Percentiles rank a stretch among this genome's conserved stretches.
Conservation (phyloP, 805 yeast species). For the Wilhelminamyces savonicus region DNA sequence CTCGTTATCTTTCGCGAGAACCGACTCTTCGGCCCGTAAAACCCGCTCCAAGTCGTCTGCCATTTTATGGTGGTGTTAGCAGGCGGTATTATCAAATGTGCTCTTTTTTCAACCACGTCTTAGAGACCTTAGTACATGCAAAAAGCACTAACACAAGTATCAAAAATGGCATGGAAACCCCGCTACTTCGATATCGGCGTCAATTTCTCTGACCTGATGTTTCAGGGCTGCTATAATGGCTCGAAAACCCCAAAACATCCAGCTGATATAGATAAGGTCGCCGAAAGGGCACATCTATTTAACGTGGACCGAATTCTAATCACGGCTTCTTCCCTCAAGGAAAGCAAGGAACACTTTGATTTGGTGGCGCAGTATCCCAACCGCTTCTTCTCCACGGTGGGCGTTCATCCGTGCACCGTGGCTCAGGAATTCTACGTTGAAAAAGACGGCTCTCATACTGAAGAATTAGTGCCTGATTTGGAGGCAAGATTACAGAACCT, state of each 20-base stretch:
- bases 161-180: no score
- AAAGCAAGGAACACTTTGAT: conserved; percentile 55
- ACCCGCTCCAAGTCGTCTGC: no score
- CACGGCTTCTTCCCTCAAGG: conserved; percentile 75
- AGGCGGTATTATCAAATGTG: no score
- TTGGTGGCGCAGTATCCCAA: conserved; percentile 39
- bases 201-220: conserved; percentile 87
- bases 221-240: conserved; percentile 72
- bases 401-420: conserved; percentile 94
- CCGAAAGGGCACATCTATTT: conserved; percentile 58
- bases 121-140: no score
- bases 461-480: conserved; percentile 30
- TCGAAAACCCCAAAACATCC: conserved; percentile 50
- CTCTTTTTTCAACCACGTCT: no score
- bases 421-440: conserved; percentile 31
- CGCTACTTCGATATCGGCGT: conserved; percentile 47
- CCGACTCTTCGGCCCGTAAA: conserved; percentile 27
- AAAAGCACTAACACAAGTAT: no score
- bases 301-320: conserved; percentile 68
- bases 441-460: conserved; percentile 14
- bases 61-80: no score
- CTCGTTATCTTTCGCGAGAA: conserved; percentile 41
- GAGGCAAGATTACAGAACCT: conserved; percentile 43
- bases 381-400: conserved; percentile 61
- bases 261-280: conserved; percentile 56